phyloP scores from a whole-genome alignment of 805 yeast genomes.

The Danielia reshetovae region DNA sequence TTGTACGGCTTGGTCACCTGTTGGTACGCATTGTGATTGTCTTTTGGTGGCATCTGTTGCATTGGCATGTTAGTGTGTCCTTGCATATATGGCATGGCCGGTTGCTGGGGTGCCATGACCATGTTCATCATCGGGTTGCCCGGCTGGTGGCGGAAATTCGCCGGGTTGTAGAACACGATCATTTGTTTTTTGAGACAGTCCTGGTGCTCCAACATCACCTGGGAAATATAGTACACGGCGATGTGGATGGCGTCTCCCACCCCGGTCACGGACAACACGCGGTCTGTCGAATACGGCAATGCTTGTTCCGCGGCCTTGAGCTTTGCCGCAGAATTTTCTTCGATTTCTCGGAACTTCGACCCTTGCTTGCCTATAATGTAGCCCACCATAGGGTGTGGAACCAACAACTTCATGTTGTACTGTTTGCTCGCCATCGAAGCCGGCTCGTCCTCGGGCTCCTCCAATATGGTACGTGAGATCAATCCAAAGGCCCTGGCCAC shows the following conservation, averaged over 20 bases:
- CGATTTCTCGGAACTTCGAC: slow-evolving; percentile 70
- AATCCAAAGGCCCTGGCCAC: slow-evolving; percentile 82
- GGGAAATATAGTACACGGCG: slow-evolving; percentile 71
- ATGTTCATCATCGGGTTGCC: slow-evolving; percentile 2
- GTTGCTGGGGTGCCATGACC: slow-evolving; percentile 18
- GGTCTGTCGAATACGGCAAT: slow-evolving; percentile 73
- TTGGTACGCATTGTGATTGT: slow-evolving; percentile 6
- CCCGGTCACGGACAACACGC: slow-evolving; percentile 66
- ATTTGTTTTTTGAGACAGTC: slow-evolving; percentile 50
- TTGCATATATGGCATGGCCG: slow-evolving; percentile 16
- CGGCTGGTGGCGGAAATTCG: slow-evolving; percentile 27
- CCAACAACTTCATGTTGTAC: slow-evolving; percentile 54
- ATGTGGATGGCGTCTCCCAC: slow-evolving; percentile 86
- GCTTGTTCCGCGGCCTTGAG: slow-evolving; percentile 69
- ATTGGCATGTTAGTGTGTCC: slow-evolving; percentile 9
- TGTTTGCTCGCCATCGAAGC: slow-evolving; percentile 53
- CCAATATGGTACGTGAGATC: slow-evolving; percentile 60
- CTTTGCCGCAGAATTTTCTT: slow-evolving; percentile 74
- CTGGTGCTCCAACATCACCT: slow-evolving; percentile 60
- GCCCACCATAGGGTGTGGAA: slow-evolving; percentile 80
- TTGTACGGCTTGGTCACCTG: slow-evolving; percentile 25
- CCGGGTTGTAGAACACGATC: slow-evolving; percentile 57
- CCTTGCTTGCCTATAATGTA: slow-evolving; percentile 79
- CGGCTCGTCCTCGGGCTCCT: slow-evolving; percentile 62
- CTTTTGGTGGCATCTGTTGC: slow-evolving; percentile 8